Evolutionary conservation across 345 rosid genomes (phyloP), one percentile per base, ranked within the genome.

Genomic region (Eutrema heterophyllum): DNA sequence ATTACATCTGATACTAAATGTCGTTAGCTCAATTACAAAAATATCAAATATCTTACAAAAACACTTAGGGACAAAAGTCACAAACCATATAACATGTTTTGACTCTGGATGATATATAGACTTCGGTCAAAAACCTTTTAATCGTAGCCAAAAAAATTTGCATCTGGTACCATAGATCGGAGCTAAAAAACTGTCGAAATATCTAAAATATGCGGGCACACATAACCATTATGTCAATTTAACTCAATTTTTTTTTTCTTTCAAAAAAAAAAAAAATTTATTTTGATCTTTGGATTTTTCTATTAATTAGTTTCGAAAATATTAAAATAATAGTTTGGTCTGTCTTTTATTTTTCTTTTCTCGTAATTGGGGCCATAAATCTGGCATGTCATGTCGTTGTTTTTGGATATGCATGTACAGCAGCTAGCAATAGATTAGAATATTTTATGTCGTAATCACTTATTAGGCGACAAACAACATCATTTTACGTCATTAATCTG

Each of bases 351-450:
- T 15, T 51, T 15, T 41, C 3, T 50, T 48, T 58, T 58, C 60
- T 77, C 62, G 72, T 71, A 48, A 39, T 4, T 71, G 67, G 53
- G 72, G 43, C 62, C 73, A 67, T 58, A 41, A 54, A 70, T 46
- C 71, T 66, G 80, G 72, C 75, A 70, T 69, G 74, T 54, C 70
- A 3, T 76, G 79, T 76, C 75, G 65, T 35, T 68, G 63, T 54
- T 69, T 76, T 69, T 46, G 51, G 52, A 48, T 45, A 29, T 33
- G 7, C 45, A 18, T 68, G 40, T 38, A 7, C n/a, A 41, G 27
- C 29, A 27, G 24, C 24, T 6, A 30, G 33, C 33, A 30, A 14
- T 58, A 30, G 53, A 38, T 49, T 48, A 39, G 5, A 57, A 57
- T 67, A 48, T 66, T 27, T 58, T 40, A 58, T 41, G 48, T 53